Evolutionary conservation across 139 green algal species (phyloP).

Genomic region (Yamagishiella unicocca): DNA sequence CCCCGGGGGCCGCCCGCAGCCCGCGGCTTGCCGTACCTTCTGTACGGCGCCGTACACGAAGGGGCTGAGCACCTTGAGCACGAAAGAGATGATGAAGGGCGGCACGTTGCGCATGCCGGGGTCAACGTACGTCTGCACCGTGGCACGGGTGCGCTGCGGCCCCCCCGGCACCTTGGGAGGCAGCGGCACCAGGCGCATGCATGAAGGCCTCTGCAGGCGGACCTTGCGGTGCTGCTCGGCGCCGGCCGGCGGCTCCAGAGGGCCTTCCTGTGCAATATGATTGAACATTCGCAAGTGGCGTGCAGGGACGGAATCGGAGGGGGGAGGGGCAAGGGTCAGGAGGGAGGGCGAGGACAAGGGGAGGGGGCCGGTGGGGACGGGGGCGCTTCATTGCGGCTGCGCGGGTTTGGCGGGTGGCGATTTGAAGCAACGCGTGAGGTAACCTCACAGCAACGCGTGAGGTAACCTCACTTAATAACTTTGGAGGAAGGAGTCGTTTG

Average conservation of each 20-base stretch:
- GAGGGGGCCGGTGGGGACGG: too few species aligned
- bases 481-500: too few species aligned
- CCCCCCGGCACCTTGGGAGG: constrained; percentile 26
- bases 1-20: too few species aligned
- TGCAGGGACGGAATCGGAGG: too few species aligned
- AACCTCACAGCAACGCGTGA: too few species aligned
- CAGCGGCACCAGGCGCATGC: constrained; percentile 37
- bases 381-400: too few species aligned
- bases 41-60: constrained; percentile 40
- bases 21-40: constrained; percentile 28
- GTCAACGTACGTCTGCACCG: constrained; percentile 38
- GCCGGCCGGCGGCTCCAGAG: not conserved
- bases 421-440: too few species aligned
- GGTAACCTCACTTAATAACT: too few species aligned
- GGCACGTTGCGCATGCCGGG: constrained; percentile 37
- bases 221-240: constrained; percentile 13
- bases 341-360: too few species aligned
- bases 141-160: not conserved
- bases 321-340: too few species aligned
- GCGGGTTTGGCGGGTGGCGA: too few species aligned
- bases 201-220: not conserved
- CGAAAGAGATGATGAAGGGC: constrained; percentile 50
- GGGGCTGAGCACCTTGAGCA: constrained; percentile 53
- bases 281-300: too few species aligned
- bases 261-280: constrained; percentile 2